These are phyloP conservation scores for Umbelopsis vinacea DNA, from an alignment of 192 early-diverging fungal species.

Conservation along the genomic window DNA sequence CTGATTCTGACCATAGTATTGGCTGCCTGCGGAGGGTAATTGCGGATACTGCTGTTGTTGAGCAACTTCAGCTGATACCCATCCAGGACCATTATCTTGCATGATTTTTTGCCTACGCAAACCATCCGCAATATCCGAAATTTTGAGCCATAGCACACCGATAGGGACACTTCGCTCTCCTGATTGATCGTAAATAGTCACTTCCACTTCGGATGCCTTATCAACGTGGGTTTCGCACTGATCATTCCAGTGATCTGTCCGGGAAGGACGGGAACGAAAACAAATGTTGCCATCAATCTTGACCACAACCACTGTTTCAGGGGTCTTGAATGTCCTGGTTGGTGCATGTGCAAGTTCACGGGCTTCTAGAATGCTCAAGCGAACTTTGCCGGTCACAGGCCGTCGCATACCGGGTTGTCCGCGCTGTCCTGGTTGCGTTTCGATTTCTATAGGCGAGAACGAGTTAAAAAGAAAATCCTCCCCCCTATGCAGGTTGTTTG, in stretches of 20 bases:
- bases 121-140: slow-evolving; percentile 90
- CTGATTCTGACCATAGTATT: slow-evolving; percentile 13
- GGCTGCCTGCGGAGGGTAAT: neutral
- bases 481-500: too few species aligned
- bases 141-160: slow-evolving; percentile 90
- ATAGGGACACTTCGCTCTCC: slow-evolving; percentile 58
- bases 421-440: slow-evolving; percentile 29
- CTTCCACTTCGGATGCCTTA: slow-evolving; percentile 88
- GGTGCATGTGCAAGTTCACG: slow-evolving; percentile 62
- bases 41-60: slow-evolving; percentile 21
- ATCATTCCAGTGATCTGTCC: slow-evolving; percentile 74
- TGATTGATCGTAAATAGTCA: slow-evolving; percentile 81
- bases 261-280: slow-evolving; percentile 71
- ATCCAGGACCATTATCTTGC: slow-evolving; percentile 56
- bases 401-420: slow-evolving; percentile 63
- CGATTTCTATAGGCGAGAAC: neutral
- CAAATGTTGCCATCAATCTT: slow-evolving; percentile 83
- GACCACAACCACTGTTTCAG: slow-evolving; percentile 77
- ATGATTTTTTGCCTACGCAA: slow-evolving; percentile 72
- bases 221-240: slow-evolving; percentile 89
- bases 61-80: slow-evolving; percentile 50
- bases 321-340: slow-evolving; percentile 52
- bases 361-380: slow-evolving; percentile 67
- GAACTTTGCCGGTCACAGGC: slow-evolving; percentile 71
- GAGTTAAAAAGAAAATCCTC: too few species aligned